These are phyloP conservation scores for Fusarium sp. DNA, from an alignment of 2,329 filamentous ascomycete genomes.

Conservation along the genomic window DNA sequence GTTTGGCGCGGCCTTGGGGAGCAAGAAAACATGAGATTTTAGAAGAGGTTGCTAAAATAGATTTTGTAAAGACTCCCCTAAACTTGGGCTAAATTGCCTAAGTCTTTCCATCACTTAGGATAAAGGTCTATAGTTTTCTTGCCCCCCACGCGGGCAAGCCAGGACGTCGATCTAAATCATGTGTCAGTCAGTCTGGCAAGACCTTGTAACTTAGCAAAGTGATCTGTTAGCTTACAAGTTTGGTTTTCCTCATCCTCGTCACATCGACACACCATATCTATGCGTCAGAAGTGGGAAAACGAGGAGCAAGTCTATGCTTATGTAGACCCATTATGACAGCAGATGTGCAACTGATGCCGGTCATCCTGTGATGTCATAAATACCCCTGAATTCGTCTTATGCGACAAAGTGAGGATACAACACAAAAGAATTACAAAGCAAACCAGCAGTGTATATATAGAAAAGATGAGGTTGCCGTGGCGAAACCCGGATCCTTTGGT, in stretches of 20 bases:
- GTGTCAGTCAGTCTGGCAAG: neutral
- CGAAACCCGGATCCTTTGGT: neutral
- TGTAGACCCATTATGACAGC: neutral
- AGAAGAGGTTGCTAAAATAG: too few relatives aligned
- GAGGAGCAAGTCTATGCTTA: neutral
- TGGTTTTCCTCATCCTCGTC: neutral
- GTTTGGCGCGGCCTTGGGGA: too few relatives aligned
- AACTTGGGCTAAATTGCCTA: too few relatives aligned
- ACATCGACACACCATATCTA: neutral
- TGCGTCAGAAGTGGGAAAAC: neutral
- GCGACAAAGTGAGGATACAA: too few relatives aligned
- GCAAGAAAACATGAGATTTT: too few relatives aligned
- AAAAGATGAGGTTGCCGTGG: neutral
- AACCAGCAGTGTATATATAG: neutral
- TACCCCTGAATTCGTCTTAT: too few relatives aligned
- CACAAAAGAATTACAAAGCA: neutral
- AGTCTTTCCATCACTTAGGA: too few relatives aligned
- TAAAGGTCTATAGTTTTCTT: too few relatives aligned
- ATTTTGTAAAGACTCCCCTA: too few relatives aligned
- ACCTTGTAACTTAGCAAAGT: neutral
- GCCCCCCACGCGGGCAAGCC: too few relatives aligned
- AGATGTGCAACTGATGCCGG: neutral
- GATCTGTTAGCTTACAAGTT: neutral
- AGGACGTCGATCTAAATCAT: neutral
- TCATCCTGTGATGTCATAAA: neutral